A percentile compares a stretch with the other conserved stretches of the same genome.
These are phyloP conservation scores for Amphibolis antarctica DNA, from an alignment of 106 monocot species.

Conservation along the genomic window DNA sequence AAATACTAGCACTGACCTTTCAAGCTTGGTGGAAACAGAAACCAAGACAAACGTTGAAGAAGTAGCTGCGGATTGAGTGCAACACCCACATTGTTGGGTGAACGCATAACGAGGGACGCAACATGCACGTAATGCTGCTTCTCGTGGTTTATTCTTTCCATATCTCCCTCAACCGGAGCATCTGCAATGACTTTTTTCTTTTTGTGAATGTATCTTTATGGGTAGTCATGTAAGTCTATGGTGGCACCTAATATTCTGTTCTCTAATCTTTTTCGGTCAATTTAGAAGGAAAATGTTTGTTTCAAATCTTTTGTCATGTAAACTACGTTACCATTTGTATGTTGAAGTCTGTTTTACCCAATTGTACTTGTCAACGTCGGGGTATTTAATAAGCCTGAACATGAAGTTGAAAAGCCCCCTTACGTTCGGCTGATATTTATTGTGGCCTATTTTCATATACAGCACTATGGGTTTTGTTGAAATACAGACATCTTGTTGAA, in stretches of 20 bases:
- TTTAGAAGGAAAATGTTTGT: not conserved
- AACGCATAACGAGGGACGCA: not conserved
- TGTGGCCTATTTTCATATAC: too few species aligned
- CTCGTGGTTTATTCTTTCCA: too few species aligned
- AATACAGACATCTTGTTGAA: too few species aligned
- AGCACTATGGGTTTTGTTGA: too few species aligned
- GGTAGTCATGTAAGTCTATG: not conserved
- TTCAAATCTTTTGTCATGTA: not conserved
- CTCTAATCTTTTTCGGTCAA: not conserved
- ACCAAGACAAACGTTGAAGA: conserved; percentile 2
- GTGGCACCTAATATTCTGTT: not conserved
- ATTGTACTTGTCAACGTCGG: too few species aligned
- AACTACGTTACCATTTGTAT: too few species aligned
- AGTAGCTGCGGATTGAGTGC: conserved; percentile 9
- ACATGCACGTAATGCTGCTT: not conserved
- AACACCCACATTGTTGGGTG: not conserved
- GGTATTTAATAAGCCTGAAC: too few species aligned
- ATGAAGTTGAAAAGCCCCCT: too few species aligned
- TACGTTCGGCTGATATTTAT: too few species aligned
- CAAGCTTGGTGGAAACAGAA: conserved; percentile 10
- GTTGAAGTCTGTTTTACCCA: too few species aligned
- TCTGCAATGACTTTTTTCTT: not conserved
- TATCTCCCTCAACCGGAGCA: not conserved
- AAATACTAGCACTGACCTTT: conserved; percentile 9
- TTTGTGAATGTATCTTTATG: not conserved